phyloP scores from a whole-genome alignment of 352 stramenopile genomes.

The Globisporangium rhizosaccharum region DNA sequence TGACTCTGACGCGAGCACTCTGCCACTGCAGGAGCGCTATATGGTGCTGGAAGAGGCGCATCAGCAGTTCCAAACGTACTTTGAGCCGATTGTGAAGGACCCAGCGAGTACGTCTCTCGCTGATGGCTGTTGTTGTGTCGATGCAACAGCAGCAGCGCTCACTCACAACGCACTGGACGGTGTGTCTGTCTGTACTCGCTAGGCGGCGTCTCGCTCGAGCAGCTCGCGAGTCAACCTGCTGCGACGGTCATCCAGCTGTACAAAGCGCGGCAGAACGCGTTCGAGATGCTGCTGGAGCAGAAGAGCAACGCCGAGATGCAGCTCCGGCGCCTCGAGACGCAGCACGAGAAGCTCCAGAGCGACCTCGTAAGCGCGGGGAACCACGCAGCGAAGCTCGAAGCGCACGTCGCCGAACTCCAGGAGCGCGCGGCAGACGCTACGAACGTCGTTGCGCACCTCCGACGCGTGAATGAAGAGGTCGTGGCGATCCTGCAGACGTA shows the following conservation, averaged over 20 bases:
- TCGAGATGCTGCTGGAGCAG: constrained; percentile 54
- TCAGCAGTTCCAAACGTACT: constrained; percentile 43
- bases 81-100: constrained; percentile 41
- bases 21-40: constrained; percentile 26
- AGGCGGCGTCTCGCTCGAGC: constrained; percentile 36
- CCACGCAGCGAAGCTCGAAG: constrained; percentile 42
- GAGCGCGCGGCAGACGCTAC: constrained; percentile 31
- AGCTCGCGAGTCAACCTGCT: constrained; percentile 39
- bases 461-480: constrained; percentile 51
- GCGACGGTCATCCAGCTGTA: constrained; percentile 47
- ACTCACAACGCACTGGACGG: constrained; percentile 3
- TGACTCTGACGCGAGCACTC: background rate
- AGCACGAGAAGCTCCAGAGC: constrained; percentile 43
- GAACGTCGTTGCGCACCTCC: constrained; percentile 37
- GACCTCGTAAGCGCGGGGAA: constrained; percentile 39
- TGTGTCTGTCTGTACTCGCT: background rate
- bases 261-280: constrained; percentile 48
- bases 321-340: constrained; percentile 38
- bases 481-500: constrained; percentile 63
- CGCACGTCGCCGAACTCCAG: constrained; percentile 37
- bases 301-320: constrained; percentile 50
- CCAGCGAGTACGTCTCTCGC: constrained; percentile 24
- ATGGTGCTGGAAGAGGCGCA: constrained; percentile 35
- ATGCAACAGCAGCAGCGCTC: background rate
- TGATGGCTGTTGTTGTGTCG: background rate